phyloP scores from a whole-genome alignment of 768 basidiomycete genomes.

The Agrocybe praecox region DNA sequence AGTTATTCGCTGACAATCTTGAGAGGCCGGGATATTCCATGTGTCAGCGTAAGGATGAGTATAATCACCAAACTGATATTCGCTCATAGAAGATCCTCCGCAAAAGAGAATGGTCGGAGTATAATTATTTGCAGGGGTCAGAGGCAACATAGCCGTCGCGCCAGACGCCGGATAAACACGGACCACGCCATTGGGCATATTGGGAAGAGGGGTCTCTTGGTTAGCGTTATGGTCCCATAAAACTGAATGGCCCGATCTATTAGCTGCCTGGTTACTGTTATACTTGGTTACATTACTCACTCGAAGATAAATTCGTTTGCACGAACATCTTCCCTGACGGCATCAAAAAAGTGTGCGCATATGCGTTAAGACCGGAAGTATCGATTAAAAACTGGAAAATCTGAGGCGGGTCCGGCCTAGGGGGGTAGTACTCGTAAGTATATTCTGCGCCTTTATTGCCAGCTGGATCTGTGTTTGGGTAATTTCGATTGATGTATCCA shows the following conservation, averaged over 20 bases:
- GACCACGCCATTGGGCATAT: conserved; percentile 73
- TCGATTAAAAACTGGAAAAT: conserved; percentile 68
- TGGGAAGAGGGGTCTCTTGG: conserved; percentile 61
- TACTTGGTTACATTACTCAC: too few species aligned
- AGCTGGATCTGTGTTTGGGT: conserved; percentile 65
- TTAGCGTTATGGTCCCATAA: conserved; percentile 46
- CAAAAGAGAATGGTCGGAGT: conserved; percentile 87
- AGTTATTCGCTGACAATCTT: conserved; percentile 80
- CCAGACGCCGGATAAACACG: conserved; percentile 92
- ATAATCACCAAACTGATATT: conserved; percentile 76
- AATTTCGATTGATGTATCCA: conserved; percentile 80
- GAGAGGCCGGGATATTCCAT: conserved; percentile 68
- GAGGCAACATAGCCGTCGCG: conserved; percentile 86
- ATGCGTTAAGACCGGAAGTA: conserved; percentile 79
- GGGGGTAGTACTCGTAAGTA: conserved; percentile 83
- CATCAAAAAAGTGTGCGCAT: conserved; percentile 75
- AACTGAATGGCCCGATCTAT: conserved; percentile 15
- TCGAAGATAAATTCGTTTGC: conserved; percentile 80
- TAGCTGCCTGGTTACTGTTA: too few species aligned
- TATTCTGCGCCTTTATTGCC: conserved; percentile 73
- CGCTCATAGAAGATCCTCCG: conserved; percentile 82
- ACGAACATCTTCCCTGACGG: conserved; percentile 78
- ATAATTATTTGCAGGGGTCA: conserved; percentile 89
- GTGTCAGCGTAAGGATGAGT: conserved; percentile 73
- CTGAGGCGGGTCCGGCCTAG: conserved; percentile 46